A percentile compares a stretch with the other conserved stretches of the same genome.
Evolutionary conservation across 768 basidiomycete species (phyloP).

Genomic region (Galerina marginata): DNA sequence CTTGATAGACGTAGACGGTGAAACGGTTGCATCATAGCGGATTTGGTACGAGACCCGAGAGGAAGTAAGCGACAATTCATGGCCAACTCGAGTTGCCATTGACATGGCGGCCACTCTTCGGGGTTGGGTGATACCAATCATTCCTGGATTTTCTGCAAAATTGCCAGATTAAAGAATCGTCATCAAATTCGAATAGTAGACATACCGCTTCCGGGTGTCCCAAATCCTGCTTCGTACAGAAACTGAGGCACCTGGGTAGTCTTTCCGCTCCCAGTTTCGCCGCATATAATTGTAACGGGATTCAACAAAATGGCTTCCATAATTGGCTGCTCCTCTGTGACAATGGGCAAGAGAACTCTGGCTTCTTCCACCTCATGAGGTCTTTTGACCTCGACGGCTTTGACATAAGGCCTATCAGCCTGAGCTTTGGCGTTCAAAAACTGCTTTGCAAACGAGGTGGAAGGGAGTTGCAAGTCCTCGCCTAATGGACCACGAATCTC

Average conservation of each 20-base stretch:
- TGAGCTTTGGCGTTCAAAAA: constrained; percentile 31
- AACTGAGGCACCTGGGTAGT: constrained; percentile 99
- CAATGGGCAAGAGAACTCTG: constrained; percentile 83
- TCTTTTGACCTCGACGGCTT: constrained; percentile 62
- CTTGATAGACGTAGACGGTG: constrained; percentile 90
- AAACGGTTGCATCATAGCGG: constrained; percentile 94
- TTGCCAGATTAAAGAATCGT: constrained; percentile 13
- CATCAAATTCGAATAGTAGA: constrained; percentile 3
- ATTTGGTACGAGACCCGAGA: constrained; percentile 95
- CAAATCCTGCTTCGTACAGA: constrained; percentile 96
- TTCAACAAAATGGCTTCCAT: constrained; percentile 91
- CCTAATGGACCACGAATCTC: constrained; percentile 84
- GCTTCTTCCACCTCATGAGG: constrained; percentile 75
- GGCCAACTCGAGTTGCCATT: constrained; percentile 91
- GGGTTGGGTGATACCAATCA: constrained; percentile 98
- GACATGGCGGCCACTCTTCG: constrained; percentile 97
- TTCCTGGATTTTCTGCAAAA: constrained; percentile 87
- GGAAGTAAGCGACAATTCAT: constrained; percentile 85
- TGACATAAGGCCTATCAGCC: constrained; percentile 32
- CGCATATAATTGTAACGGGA: constrained; percentile 81
- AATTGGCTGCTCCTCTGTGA: constrained; percentile 92
- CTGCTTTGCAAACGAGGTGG: constrained; percentile 66
- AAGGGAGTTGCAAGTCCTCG: constrained; percentile 67
- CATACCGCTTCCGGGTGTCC: constrained; percentile 79
- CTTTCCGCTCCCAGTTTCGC: constrained; percentile 98